Evolutionary conservation across 116 monocot species (phyloP), one percentile per base, ranked within the genome.

Genomic region (Posidonia oceanica): DNA sequence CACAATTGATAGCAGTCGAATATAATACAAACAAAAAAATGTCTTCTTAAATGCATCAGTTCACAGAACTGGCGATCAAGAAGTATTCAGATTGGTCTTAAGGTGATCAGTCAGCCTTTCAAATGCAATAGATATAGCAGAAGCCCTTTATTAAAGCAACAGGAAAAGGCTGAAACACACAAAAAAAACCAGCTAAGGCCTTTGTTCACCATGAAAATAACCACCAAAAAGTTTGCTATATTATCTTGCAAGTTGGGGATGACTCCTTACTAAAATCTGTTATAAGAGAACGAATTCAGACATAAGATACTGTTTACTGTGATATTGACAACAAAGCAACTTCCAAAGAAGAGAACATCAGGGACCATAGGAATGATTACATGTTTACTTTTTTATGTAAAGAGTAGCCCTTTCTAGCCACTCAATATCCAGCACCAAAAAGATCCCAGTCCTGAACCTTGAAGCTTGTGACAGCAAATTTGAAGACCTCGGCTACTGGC

Each of bases 401-500:
- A 70, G 55, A 38, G 39, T 57, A 39, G 42, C 68, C 68, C 37
- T 70, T 70, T 70, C 22, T 39, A 71, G 21, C 44, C 72, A 59
- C 22, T 77, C 74, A 77, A 59, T 67, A 39, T n/a, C 63, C 78
- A 63, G 77, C 53, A 57, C 76, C 72, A 66, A 88, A 88, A 70
- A 88, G 88, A 75, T 61, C 77, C 89, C 86, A 89, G 56, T 89
- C 77, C 71, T 87, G 82, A 64, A 85, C 75, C 36, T 82, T 84
- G 68, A 93, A 93, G 71, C 79, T 86, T 20, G 84, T 65, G 51
- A 84, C 80, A 15, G 84, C 86, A 37, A 78, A 53, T 56, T 79
- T 82, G 67, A 93, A 93, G 67, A 93, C 78, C 57, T 88, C 88
- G 29, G 83, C 39, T 12, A 80, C 71, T 16, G 86, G 80, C 59